These are phyloP conservation scores for Claviceps citrina DNA, from an alignment of 2,329 filamentous ascomycete genomes.

Conservation along the genomic window DNA sequence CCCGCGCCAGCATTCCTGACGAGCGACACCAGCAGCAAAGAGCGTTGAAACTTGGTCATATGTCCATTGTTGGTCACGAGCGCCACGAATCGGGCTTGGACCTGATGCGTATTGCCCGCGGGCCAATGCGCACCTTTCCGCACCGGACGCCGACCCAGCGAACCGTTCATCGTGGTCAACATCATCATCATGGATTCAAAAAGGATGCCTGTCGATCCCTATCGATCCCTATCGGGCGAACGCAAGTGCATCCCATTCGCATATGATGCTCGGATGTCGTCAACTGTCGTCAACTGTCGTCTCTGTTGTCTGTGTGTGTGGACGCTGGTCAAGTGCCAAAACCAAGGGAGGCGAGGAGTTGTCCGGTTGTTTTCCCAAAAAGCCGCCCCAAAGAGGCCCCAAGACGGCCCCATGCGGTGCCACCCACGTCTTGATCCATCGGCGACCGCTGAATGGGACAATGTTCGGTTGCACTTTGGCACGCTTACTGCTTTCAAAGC, in stretches of 20 bases:
- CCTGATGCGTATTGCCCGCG: too few species aligned
- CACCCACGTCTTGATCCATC: not conserved
- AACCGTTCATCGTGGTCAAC: not conserved
- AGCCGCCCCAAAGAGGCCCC: not conserved
- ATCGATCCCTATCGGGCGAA: not conserved
- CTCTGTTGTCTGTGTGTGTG: too few species aligned
- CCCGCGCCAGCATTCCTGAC: too few species aligned
- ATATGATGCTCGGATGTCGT: not conserved
- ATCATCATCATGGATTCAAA: not conserved
- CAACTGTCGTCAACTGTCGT: too few species aligned
- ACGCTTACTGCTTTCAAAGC: slow-evolving; percentile 11
- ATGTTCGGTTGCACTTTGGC: slow-evolving; percentile 21
- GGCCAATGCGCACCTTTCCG: too few species aligned
- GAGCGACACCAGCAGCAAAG: too few species aligned
- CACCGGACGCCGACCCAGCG: not conserved
- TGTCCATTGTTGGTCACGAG: too few species aligned
- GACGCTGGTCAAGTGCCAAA: not conserved
- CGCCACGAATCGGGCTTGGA: too few species aligned
- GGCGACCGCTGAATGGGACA: slow-evolving; percentile 13
- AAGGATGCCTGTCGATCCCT: too few species aligned
- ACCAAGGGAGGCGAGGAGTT: not conserved
- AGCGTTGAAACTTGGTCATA: too few species aligned
- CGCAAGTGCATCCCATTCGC: not conserved
- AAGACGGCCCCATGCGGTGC: not conserved
- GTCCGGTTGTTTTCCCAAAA: too few species aligned